Evolutionary conservation across 345 rosid species (phyloP), one percentile per base, ranked within the genome.

Genomic region (Linum trigynum): DNA sequence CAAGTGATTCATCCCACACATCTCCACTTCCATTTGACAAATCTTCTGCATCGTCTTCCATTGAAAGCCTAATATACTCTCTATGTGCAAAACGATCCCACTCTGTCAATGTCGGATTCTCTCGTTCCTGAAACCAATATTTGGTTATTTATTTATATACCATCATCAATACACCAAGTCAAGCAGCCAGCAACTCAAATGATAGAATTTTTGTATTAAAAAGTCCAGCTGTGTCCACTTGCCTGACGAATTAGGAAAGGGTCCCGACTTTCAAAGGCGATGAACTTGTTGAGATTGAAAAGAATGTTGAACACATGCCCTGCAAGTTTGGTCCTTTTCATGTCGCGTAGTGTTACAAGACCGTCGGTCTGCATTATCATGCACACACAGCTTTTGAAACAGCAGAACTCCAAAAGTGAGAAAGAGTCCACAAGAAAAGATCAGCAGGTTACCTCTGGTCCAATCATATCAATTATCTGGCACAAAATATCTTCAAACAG

Each of bases 61-160:
- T 57, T 7, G 61, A 57, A 17, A 57, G 61, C 61, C 61, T 57
- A 12, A 57, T 57, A 23, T 57, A 57, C 38, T 57, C 61, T 57
- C 61, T 57, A 37, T 57, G 61, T 16, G 61, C 61, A 23, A 57
- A 57, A 9, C 61, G 61, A 57, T 57, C 61, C 61, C 61, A 57
- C 12, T 57, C 61, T 57, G 61, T 57, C 61, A 57, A 57, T 12
- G 61, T 57, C 23, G 61, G 61, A 57, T 57, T 57, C 61, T 57
- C 61, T 17, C 61, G 61, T 57, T 57, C 61, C 61, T 57, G 61
- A 17, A 16, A 57, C 9, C 53, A 9, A 48, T 14, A 48, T 1
- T 48, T 48, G 14, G 2, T 9, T 48, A 15, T 48, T 23, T 23
- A 23, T 23, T 23, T 23, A 23, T 23, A 23, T 23, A 23, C 32